These are phyloP conservation scores for Pilasporangium apinafurcum DNA, from an alignment of 352 stramenopile species.

Conservation along the genomic window DNA sequence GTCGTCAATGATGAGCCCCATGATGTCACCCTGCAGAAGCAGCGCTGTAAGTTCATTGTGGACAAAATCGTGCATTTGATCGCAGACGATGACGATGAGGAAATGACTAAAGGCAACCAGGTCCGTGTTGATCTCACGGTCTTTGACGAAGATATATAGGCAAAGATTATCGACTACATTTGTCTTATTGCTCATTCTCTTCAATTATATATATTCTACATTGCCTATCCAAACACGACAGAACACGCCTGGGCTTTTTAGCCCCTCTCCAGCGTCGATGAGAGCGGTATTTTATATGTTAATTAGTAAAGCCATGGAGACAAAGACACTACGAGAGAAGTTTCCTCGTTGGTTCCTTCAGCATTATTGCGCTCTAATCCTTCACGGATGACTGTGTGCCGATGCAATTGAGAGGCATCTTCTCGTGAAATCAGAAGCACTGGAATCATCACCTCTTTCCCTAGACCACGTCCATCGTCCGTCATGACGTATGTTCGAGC, in stretches of 20 bases:
- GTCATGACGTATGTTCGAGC: constrained; percentile 62
- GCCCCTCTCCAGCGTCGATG: too few relatives aligned
- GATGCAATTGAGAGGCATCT: constrained; percentile 42
- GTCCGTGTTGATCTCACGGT: constrained; percentile 74
- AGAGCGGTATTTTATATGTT: not conserved
- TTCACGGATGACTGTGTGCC: constrained; percentile 11
- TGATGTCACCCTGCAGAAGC: constrained; percentile 62
- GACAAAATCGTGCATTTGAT: constrained; percentile 75
- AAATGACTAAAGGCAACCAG: constrained; percentile 69
- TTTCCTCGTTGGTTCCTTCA: not conserved
- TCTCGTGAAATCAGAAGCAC: constrained; percentile 57
- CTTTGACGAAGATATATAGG: constrained; percentile 63
- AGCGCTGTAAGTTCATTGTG: constrained; percentile 60
- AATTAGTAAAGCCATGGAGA: constrained; percentile 58
- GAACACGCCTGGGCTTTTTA: too few relatives aligned
- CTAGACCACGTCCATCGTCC: constrained; percentile 38
- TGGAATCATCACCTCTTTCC: constrained; percentile 48
- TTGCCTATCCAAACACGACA: not conserved
- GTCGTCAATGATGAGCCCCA: constrained; percentile 67
- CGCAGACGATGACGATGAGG: constrained; percentile 60
- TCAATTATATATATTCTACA: too few relatives aligned
- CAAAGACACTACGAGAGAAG: constrained; percentile 33
- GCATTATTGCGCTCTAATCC: not conserved
- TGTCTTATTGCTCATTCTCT: not conserved
- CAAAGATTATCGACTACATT: not conserved